Evolutionary conservation across 164 flowering plant species (phyloP), one percentile per base, ranked within the genome.

Genomic region (Sextonia rubra): DNA sequence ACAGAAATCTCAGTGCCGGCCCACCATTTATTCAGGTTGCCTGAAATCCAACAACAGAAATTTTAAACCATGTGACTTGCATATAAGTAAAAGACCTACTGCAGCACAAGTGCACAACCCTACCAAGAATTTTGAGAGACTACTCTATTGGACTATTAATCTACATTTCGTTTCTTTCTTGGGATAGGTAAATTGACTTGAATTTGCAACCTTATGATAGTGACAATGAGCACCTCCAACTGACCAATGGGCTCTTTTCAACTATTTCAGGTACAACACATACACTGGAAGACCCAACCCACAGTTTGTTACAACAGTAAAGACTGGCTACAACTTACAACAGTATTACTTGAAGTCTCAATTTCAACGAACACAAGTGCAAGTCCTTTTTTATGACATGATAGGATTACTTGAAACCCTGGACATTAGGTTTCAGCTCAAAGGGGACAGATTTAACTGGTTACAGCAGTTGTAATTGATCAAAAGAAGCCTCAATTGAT

Each of bases 1-100:
- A 87, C 32, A 72, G 22, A 78, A 77, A 77, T 81, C 79, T 79
- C 77, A 83, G 81, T 77, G 64, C 73, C 68, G 77, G 63, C 74
- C 71, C 75, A 22, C 49, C 61, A 69, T 68, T 69, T 48, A 76
- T 71, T 44, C 71, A 72, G 76, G 77, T 71, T 60, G 72, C 81
- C 71, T 68, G 76, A 76, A 76, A 73, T 77, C 80, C 72, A 77
- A 78, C 52, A 22, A 5, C 70, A 76, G 12, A 67, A 72, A 20
- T 44, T 60, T 20, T 12, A 44, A 37, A 26, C 14, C 48, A 29
- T 30, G 15, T 9, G 2, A 61, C 12, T 24, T 24, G 14, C 11
- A 61, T 11, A 3, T 14, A 5, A 52, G 20, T 15, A 52, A 52
- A 52, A 52, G 17, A 52, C 8, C 6, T 37, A 8, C 44, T 37